A percentile compares a stretch with the other conserved stretches of the same genome.
Evolutionary conservation across 2,329 filamentous ascomycete species (phyloP).

Genomic region (Colletotrichum liriopes): DNA sequence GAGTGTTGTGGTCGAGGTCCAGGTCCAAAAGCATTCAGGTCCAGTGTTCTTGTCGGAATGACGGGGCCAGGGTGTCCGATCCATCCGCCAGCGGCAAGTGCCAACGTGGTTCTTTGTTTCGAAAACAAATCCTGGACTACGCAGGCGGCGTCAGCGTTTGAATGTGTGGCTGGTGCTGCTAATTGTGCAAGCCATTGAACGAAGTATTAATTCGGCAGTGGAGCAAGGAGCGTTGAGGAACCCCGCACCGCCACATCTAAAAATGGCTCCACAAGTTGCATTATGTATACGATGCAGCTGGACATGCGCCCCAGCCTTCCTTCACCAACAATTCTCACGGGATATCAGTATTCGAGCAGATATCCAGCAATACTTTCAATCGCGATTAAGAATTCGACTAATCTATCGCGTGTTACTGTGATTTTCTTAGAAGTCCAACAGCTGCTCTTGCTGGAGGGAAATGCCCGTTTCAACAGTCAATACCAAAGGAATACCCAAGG

Average conservation of each 20-base stretch:
- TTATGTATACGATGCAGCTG: not conserved
- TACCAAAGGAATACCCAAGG: not conserved
- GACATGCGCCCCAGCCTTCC: not conserved
- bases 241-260: conserved; percentile 27
- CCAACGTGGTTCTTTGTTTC: conserved; percentile 35
- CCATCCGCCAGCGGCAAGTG: conserved; percentile 4
- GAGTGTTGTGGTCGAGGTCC: conserved; percentile 3
- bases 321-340: no score
- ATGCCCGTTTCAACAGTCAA: not conserved
- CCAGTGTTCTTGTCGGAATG: conserved; percentile 15
- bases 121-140: conserved; percentile 5
- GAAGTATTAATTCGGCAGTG: not conserved
- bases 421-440: not conserved
- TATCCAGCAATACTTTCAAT: no score
- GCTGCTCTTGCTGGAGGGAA: not conserved
- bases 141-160: not conserved
- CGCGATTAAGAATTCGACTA: no score
- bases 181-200: not conserved
- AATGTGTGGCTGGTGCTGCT: conserved; percentile 27
- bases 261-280: conserved; percentile 11
- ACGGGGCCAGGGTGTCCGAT: conserved; percentile 43
- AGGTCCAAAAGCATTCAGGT: not conserved
- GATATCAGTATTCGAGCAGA: not conserved
- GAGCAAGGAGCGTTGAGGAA: not conserved
- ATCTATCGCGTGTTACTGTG: no score